A percentile compares a stretch with the other conserved stretches of the same genome.
Evolutionary conservation across 2,329 filamentous ascomycete species (phyloP).

Genomic region (Dryadomyces quercivorus): DNA sequence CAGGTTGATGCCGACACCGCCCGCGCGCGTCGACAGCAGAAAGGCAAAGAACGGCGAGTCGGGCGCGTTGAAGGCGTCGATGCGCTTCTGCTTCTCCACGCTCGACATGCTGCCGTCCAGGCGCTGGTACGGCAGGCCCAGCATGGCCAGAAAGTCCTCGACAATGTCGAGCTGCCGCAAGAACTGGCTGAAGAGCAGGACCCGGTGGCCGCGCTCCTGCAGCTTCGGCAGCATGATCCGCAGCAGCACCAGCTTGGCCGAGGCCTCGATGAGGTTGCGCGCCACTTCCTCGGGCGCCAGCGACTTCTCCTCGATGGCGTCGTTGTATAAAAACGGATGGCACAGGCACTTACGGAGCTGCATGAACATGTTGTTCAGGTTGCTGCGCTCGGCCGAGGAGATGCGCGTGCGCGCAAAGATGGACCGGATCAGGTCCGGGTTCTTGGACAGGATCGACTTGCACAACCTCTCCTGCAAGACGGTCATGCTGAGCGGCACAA

Average conservation of each 20-base stretch:
- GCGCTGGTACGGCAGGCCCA: conserved; percentile 62
- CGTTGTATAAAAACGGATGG: conserved; percentile 90
- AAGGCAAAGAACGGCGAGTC: conserved; percentile 79
- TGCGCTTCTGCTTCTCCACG: conserved; percentile 83
- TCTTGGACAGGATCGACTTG: conserved; percentile 85
- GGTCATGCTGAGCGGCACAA: conserved; percentile 91
- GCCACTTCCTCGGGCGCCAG: conserved; percentile 50
- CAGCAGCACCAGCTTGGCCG: conserved; percentile 74
- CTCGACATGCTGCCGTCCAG: conserved; percentile 76
- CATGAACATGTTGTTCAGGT: conserved; percentile 87
- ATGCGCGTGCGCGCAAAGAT: conserved; percentile 64
- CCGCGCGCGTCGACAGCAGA: conserved; percentile 82
- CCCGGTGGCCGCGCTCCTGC: conserved; percentile 72
- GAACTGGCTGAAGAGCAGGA: conserved; percentile 94
- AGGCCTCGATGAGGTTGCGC: conserved; percentile 80
- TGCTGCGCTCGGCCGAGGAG: conserved; percentile 61
- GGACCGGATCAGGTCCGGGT: conserved; percentile 74
- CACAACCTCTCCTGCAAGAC: conserved; percentile 87
- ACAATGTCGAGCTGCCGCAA: conserved; percentile 77
- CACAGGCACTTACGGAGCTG: conserved; percentile 90
- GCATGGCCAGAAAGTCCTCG: conserved; percentile 76
- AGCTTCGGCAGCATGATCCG: conserved; percentile 81
- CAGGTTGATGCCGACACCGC: conserved; percentile 94
- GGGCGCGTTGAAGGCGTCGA: conserved; percentile 85
- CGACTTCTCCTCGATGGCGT: conserved; percentile 74